A percentile compares a stretch with the other conserved stretches of the same genome.
Conservation (phyloP, 2,329 filamentous ascomycete genomes). For the Botrytis hyacinthi region DNA sequence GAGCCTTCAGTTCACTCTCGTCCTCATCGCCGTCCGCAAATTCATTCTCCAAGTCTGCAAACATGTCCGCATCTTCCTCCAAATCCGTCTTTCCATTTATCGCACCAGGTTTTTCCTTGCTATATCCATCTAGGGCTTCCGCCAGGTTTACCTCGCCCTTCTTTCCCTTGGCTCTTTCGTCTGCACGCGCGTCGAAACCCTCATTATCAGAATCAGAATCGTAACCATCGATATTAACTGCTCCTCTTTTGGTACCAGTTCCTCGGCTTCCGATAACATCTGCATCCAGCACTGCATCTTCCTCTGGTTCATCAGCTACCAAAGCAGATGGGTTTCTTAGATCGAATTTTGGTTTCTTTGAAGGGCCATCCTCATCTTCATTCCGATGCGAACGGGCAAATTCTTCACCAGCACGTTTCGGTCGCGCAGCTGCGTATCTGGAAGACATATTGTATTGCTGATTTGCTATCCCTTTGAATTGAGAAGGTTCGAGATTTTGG, state of each 20-base stretch:
- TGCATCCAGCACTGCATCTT: constrained; percentile 77
- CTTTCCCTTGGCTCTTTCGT: constrained; percentile 51
- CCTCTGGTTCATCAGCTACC: constrained; percentile 74
- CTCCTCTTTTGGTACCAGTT: constrained; percentile 79
- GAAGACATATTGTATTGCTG: constrained; percentile 49
- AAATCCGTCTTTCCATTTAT: constrained; percentile 42
- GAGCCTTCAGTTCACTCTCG: constrained; percentile 48
- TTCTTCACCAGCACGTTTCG: constrained; percentile 79
- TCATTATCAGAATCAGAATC: constrained; percentile 93
- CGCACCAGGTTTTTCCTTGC: constrained; percentile 37
- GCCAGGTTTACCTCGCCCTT: constrained; percentile 50
- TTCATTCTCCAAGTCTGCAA: constrained; percentile 67
- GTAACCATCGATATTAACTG: constrained; percentile 95
- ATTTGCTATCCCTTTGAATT: neutral
- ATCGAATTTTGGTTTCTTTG: constrained; percentile 89
- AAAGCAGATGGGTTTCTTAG: constrained; percentile 90
- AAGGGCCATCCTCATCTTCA: constrained; percentile 47
- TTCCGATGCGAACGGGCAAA: constrained; percentile 73
- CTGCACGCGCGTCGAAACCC: constrained; percentile 74
- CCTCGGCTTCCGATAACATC: constrained; percentile 82
- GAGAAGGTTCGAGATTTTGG: neutral
- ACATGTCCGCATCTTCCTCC: constrained; percentile 80
- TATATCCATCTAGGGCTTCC: constrained; percentile 56
- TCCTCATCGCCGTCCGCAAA: constrained; percentile 53
- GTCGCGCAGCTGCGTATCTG: constrained; percentile 65